Percentiles rank a stretch among this genome's conserved stretches.
phyloP scores from a whole-genome alignment of 129 eudicot species.

The Chrysanthemum makinoi region DNA sequence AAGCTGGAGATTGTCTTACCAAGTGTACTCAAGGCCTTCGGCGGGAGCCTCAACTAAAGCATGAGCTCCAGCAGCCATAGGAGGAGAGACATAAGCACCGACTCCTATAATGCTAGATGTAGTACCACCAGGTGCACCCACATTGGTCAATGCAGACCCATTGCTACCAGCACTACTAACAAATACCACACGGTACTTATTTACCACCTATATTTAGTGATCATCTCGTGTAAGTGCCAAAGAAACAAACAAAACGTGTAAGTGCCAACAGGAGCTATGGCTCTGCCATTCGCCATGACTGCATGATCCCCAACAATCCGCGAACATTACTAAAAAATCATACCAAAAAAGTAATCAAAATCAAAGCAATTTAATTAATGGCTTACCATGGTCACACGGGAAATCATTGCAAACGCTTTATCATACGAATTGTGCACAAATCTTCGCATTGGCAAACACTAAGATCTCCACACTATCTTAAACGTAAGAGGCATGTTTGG shows the following conservation, averaged over 20 bases:
- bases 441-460: no score
- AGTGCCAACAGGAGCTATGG: slow-evolving; percentile 97
- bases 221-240: slow-evolving; percentile 10
- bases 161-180: slow-evolving; percentile 96
- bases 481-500: no score
- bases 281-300: slow-evolving; percentile 96
- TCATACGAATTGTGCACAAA: no score
- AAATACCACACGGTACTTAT: slow-evolving; percentile 79
- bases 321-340: slow-evolving; percentile 27
- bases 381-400: slow-evolving; percentile 90
- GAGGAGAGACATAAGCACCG: slow-evolving; percentile 99
- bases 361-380: background rate
- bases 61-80: slow-evolving; percentile 99
- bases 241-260: slow-evolving; percentile 12
- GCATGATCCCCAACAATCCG: slow-evolving; percentile 99
- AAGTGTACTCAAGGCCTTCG: slow-evolving; percentile 95
- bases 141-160: slow-evolving; percentile 93
- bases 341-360: background rate
- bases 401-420: slow-evolving; percentile 99
- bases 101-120: slow-evolving; percentile 94
- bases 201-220: slow-evolving; percentile 63
- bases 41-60: slow-evolving; percentile 81
- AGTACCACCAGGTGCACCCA: slow-evolving; percentile 99
- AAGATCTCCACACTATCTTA: no score
- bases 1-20: slow-evolving; percentile 35